Percentiles rank a stretch among this genome's conserved stretches.
phyloP scores from a whole-genome alignment of 495 filamentous ascomycete genomes.

The Staphylotrichum tortipilum region DNA sequence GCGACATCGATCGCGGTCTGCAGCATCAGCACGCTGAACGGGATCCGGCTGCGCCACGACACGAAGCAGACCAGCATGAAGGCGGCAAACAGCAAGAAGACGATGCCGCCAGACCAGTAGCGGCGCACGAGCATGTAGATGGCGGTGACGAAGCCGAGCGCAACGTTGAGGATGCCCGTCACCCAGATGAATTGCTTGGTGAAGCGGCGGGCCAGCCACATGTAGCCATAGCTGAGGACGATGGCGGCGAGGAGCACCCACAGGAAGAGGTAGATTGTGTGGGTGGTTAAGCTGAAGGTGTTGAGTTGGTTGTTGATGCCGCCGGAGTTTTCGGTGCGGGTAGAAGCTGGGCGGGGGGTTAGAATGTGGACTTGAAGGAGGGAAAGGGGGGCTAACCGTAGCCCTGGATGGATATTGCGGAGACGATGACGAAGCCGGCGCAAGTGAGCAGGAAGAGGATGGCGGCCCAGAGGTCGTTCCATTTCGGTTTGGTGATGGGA shows the following conservation, averaged over 20 bases:
- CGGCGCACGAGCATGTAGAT: slow-evolving; percentile 63
- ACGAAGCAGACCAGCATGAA: slow-evolving; percentile 44
- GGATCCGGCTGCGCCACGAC: slow-evolving; percentile 79
- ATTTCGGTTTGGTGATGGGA: slow-evolving; percentile 72
- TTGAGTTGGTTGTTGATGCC: slow-evolving; percentile 66
- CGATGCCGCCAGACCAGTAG: slow-evolving; percentile 75
- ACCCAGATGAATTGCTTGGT: slow-evolving; percentile 89
- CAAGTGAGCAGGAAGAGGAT: slow-evolving; percentile 69
- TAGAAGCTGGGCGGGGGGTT: slow-evolving; percentile 26
- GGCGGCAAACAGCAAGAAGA: slow-evolving; percentile 70
- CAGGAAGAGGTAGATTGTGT: slow-evolving; percentile 75
- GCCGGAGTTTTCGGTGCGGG: slow-evolving; percentile 58
- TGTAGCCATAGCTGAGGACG: slow-evolving; percentile 65
- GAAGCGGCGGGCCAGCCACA: slow-evolving; percentile 66
- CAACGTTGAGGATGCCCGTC: slow-evolving; percentile 78
- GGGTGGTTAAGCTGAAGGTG: slow-evolving; percentile 64
- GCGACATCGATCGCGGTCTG: slow-evolving; percentile 81
- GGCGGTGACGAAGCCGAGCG: slow-evolving; percentile 54
- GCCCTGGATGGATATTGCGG: slow-evolving; percentile 65
- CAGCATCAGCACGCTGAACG: slow-evolving; percentile 83
- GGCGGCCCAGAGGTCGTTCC: slow-evolving; percentile 81
- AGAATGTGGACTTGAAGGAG: neutral
- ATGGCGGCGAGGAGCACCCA: slow-evolving; percentile 67
- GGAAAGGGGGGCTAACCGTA: slow-evolving; percentile 43
- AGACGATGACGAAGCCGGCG: slow-evolving; percentile 68